phyloP scores from a whole-genome alignment of 768 basidiomycete species.

The Hemileccinum rubropunctum region DNA sequence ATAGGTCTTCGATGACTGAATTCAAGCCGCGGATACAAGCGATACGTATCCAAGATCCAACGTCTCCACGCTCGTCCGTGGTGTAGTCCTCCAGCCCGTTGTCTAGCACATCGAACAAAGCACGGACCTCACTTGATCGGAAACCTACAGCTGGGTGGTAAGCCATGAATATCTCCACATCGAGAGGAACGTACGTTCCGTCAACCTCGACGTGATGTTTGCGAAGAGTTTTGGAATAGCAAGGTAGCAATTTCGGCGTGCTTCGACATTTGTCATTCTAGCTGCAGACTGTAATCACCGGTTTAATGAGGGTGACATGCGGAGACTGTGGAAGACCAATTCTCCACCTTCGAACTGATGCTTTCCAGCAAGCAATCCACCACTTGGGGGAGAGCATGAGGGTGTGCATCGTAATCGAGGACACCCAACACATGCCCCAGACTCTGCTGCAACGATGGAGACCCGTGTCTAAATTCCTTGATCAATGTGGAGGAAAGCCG shows the following conservation, averaged over 20 bases:
- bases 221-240: conserved; percentile 47
- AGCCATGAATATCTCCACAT: conserved; percentile 10
- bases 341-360: conserved; percentile 53
- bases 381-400: conserved; percentile 51
- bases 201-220: conserved; percentile 41
- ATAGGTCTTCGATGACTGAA: conserved; percentile 48
- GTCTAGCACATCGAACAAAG: conserved; percentile 56
- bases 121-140: conserved; percentile 41
- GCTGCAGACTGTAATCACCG: conserved; percentile 30
- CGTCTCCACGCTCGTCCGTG: conserved; percentile 91
- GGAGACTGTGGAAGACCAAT: conserved; percentile 19
- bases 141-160: conserved; percentile 40
- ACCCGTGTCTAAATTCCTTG: conserved; percentile 52
- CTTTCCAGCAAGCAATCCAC: conserved; percentile 58
- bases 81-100: conserved; percentile 87
- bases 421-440: conserved; percentile 67
- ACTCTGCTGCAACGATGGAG: conserved; percentile 64
- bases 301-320: conserved; percentile 17
- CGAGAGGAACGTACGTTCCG: conserved; percentile 41
- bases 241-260: conserved; percentile 52
- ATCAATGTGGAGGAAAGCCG: conserved; percentile 50
- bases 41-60: conserved; percentile 93
- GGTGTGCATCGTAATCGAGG: conserved; percentile 59
- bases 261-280: conserved; percentile 49
- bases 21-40: conserved; percentile 69